Evolutionary conservation across 1,284 basidiomycete genomes (phyloP), one percentile per base, ranked within the genome.

Genomic region (Sporisorium iseilematis-ciliati): DNA sequence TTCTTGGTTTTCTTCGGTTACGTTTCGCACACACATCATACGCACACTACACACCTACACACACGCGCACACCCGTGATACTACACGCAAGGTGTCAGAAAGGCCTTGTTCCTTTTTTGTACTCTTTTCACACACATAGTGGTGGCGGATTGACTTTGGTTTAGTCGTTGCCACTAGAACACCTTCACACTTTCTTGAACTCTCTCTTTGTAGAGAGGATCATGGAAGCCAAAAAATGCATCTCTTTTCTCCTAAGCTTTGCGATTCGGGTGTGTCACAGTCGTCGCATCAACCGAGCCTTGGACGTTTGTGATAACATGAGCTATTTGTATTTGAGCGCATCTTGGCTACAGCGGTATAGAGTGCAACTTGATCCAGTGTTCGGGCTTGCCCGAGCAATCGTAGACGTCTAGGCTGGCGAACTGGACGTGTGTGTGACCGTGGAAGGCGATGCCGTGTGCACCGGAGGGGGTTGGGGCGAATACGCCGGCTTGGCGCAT

Each of bases 331-430:
- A n/a, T n/a, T n/a, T n/a, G n/a, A n/a, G n/a, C n/a, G n/a, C n/a
- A n/a, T n/a, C n/a, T n/a, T n/a, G n/a, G 7, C 56, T 33, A 70
- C 0, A 72, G 38, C 0, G 69, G 69, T 11, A 70, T 51, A 2
- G 45, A 42, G 38, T 60, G 20, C 21, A 69, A 20, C 14, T 49
- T 51, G 11, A 46, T 43, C 73, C 73, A 75, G 2, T 69, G 46
- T 6, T 63, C 26, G 4, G 60, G 59, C n/a, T 18, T 48, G 3
- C 64, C 67, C 1, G 59, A 70, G 23, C 67, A 75, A n/a, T 75
- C 64, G 35, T 56, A 70, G 0, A 75, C 35, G 7, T 75, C 63
- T n/a, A n/a, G 31, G 70, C 25, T 4, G 52, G 7, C 46, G 29
- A 75, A 75, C 4, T 35, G 4, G 29, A 63, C 45, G 7, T 62